Evolutionary conservation across 2,329 filamentous ascomycete species (phyloP).

Genomic region (Diplodia sapinea): DNA sequence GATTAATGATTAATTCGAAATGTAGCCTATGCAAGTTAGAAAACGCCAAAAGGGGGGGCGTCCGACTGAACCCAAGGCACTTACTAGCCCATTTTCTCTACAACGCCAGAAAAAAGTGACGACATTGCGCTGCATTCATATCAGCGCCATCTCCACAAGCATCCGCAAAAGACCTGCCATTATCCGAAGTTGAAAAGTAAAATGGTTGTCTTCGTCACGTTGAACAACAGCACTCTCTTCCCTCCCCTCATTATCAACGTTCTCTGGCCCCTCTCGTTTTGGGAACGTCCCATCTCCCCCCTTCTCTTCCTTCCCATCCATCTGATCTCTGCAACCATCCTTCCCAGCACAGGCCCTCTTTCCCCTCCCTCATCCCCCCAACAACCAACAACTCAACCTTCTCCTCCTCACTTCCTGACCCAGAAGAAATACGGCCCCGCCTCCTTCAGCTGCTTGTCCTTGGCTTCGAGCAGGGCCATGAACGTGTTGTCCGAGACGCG

Average conservation of each 20-base stretch:
- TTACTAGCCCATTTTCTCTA: not conserved
- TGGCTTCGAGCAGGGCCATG: constrained; percentile 39
- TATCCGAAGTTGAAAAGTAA: not conserved
- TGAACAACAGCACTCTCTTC: not conserved
- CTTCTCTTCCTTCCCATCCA: not conserved
- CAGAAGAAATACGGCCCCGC: constrained; percentile 12
- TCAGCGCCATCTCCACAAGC: not conserved
- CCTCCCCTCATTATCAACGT: not conserved
- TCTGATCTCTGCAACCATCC: not conserved
- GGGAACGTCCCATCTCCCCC: not conserved
- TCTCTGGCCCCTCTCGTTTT: not conserved
- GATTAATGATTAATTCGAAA: not conserved
- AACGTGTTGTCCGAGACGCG: constrained; percentile 39
- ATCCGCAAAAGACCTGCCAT: not conserved
- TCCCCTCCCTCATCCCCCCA: not conserved
- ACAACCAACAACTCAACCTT: not conserved
- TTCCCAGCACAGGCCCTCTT: not conserved
- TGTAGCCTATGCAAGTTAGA: not conserved
- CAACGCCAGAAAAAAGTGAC: not conserved
- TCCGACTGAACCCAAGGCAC: not conserved
- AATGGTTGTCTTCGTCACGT: not conserved
- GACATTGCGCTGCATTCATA: not conserved
- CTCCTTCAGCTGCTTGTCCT: constrained; percentile 1
- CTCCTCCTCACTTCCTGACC: constrained; percentile 6
- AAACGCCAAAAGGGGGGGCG: not conserved